Percentiles rank a stretch among this genome's conserved stretches.
Evolutionary conservation across 1,139 yeast species (phyloP).

Genomic region (Eremothecium cymbalariae): DNA sequence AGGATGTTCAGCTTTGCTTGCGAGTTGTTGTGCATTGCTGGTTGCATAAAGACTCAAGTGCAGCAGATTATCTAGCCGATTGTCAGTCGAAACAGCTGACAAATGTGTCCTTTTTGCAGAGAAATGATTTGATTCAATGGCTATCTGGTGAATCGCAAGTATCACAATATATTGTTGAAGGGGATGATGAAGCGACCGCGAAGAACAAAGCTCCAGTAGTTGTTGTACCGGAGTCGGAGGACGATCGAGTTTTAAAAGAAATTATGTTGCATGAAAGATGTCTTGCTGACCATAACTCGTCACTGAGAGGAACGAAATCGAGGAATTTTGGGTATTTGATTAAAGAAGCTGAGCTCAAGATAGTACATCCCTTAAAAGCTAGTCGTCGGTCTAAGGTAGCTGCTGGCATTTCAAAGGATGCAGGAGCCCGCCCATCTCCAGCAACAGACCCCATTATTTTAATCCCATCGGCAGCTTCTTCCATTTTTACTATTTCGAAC

Average conservation of each 20-base stretch:
- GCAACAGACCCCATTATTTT: constrained; percentile 92
- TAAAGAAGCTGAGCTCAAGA: constrained; percentile 58
- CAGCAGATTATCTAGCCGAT: constrained; percentile 73
- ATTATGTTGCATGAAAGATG: constrained; percentile 55
- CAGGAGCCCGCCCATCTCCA: constrained; percentile 55
- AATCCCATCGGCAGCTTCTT: constrained; percentile 90
- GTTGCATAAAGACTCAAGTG: constrained; percentile 63
- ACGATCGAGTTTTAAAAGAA: constrained; percentile 50
- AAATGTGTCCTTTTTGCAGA: constrained; percentile 75
- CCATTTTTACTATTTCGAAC: constrained; percentile 72
- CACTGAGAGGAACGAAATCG: constrained; percentile 67
- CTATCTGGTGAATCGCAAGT: constrained; percentile 57
- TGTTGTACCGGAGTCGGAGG: constrained; percentile 19
- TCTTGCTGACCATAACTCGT: constrained; percentile 69
- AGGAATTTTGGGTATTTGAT: constrained; percentile 68
- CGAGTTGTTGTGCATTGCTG: constrained; percentile 72
- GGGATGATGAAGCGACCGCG: constrained; percentile 5
- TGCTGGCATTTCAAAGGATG: constrained; percentile 19
- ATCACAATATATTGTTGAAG: constrained; percentile 40
- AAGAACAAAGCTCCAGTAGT: neutral
- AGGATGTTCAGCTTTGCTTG: constrained; percentile 44
- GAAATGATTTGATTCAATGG: constrained; percentile 80
- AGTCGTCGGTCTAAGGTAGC: constrained; percentile 20
- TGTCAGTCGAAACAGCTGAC: constrained; percentile 59
- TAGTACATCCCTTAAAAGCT: constrained; percentile 48